Conservation (phyloP, 2,329 filamentous ascomycete genomes). For the Pseudogymnoascus sp. region DNA sequence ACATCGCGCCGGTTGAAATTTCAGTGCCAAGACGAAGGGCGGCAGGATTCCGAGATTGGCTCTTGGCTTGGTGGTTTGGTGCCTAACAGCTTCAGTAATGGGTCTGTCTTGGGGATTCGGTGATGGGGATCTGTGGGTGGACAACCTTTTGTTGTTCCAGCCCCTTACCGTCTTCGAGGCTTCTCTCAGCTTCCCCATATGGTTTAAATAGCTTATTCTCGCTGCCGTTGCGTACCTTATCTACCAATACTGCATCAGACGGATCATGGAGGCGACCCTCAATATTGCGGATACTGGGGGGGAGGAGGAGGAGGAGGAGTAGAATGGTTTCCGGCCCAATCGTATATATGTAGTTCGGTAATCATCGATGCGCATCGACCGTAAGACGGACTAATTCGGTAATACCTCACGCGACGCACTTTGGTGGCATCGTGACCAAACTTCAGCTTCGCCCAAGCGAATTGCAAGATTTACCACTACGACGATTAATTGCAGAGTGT, state of each 20-base stretch:
- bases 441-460: background rate
- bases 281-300: background rate
- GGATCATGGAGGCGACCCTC: background rate
- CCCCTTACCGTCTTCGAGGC: background rate
- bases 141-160: background rate
- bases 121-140: background rate
- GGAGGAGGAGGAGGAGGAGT: background rate
- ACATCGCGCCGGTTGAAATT: background rate
- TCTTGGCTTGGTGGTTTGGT: background rate
- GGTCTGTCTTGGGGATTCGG: background rate
- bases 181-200: background rate
- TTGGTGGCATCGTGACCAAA: background rate
- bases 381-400: background rate
- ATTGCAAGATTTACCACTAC: background rate
- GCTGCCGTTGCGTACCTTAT: background rate
- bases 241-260: background rate
- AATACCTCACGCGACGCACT: background rate
- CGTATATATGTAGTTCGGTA: background rate
- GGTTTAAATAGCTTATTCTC: background rate
- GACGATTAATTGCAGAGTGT: background rate
- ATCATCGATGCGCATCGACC: background rate
- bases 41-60: background rate
- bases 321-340: too few species aligned
- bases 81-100: background rate
- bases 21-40: background rate